Conservation (phyloP, 257 asterid species). For the Nicotiana otophora region DNA sequence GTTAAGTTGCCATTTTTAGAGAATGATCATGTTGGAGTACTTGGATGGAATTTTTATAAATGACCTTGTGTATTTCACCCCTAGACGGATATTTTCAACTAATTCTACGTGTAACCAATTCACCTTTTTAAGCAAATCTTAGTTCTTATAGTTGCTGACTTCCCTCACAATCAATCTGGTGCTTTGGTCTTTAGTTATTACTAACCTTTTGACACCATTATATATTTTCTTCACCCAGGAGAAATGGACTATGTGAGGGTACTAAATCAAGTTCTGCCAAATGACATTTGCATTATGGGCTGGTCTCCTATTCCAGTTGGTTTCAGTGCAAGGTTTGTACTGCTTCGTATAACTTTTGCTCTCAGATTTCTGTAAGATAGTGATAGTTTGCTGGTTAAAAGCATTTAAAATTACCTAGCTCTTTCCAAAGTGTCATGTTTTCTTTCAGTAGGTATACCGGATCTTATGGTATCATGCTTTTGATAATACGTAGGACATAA, state of each 20-base stretch:
- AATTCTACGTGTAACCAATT: too few species aligned
- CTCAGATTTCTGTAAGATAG: background rate
- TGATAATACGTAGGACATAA: background rate
- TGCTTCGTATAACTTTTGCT: conserved; percentile 12
- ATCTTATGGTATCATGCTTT: background rate
- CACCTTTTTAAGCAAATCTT: too few species aligned
- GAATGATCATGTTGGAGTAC: background rate
- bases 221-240: conserved; percentile 35
- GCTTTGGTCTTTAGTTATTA: background rate
- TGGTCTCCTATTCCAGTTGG: conserved; percentile 86
- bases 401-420: background rate
- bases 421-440: background rate
- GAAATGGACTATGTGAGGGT: conserved; percentile 79
- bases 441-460: background rate
- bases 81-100: background rate
- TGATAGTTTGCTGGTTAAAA: background rate
- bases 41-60: background rate
- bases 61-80: background rate
- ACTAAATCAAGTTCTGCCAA: conserved; percentile 74
- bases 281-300: conserved; percentile 81
- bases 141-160: too few species aligned
- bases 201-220: conserved; percentile 8
- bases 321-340: conserved; percentile 79
- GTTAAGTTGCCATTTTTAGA: background rate
- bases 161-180: background rate